phyloP scores from a whole-genome alignment of 352 stramenopile species.

The Blastocystis hominis region DNA sequence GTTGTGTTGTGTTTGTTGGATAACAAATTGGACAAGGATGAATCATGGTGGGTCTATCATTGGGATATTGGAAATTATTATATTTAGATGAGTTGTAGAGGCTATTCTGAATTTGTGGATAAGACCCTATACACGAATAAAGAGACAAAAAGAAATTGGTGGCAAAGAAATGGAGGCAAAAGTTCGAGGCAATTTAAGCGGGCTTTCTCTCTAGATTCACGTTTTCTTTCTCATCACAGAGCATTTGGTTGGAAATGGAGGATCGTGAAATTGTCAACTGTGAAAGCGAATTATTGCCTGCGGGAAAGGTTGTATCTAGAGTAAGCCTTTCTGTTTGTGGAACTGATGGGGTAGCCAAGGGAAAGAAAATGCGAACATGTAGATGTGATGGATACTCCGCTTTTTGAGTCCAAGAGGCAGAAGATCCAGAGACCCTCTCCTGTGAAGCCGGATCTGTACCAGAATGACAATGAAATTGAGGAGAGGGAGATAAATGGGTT shows the following conservation, averaged over 20 bases:
- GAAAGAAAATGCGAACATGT: not conserved
- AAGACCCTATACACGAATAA: too few relatives aligned
- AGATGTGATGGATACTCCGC: not conserved
- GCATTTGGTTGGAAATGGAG: not conserved
- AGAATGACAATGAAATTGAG: not conserved
- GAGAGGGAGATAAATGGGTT: not conserved
- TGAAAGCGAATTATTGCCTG: not conserved
- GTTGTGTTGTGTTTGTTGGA: not conserved
- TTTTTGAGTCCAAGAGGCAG: not conserved
- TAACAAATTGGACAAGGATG: not conserved
- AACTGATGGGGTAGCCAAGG: not conserved
- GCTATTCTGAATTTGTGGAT: too few relatives aligned
- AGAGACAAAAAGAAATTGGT: not conserved
- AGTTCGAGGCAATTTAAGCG: not conserved
- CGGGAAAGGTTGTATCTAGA: not conserved
- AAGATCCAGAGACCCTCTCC: conserved; percentile 9
- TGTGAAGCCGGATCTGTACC: not conserved
- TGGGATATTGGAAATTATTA: too few relatives aligned
- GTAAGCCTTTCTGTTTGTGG: not conserved
- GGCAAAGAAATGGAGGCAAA: not conserved
- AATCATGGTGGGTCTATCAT: too few relatives aligned
- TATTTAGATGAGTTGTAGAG: too few relatives aligned
- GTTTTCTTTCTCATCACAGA: not conserved
- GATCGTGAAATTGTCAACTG: not conserved
- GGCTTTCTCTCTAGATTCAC: not conserved